Base-by-base conservation (phyloP, 768 basidiomycete species). In the Arthromyces matolae region DNA sequence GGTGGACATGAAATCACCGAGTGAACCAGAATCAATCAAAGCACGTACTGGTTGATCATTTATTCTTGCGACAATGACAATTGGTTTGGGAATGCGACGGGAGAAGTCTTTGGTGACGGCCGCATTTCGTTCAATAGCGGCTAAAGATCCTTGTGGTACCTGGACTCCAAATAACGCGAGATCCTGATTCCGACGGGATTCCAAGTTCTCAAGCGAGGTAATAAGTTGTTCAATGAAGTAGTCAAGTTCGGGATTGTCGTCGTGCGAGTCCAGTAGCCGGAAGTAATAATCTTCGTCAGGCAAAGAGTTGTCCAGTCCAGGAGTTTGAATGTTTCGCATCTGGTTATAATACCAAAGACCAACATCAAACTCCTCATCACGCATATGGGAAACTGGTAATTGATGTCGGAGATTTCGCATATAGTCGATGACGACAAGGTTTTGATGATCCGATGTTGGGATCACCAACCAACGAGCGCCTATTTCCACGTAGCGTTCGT, bases 1-100 rank as follows among this genome's bases (percentile, higher is more conserved):
- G n/a, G n/a, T n/a, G n/a, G n/a, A n/a, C n/a, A n/a, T n/a, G n/a
- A n/a, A n/a, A n/a, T n/a, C n/a, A n/a, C n/a, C n/a, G n/a, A n/a
- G n/a, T n/a, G n/a, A 0, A 64, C 68, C 0, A 73, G 62, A 58
- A 45, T 73, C 71, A 1, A 75, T 18, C 7, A 76, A 48, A 0
- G 71, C 70, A 2, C 60, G 50, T 0, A 52, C 64, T 0, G 64
- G 63, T 1, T 68, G 50, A 0, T 64, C 69, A 53, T 75, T 68
- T 1, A 75, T 50, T 1, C 53, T 28, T 0, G 65, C 59, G 0
- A 59, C 60, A 1, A 75, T 54, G 0, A 71, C 60, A 0, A 73
- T 34, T 0, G 70, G 70, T 46, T 66, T 64, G 0, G 71, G 69
- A 2, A 68, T 46, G 3, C 34, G 1, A 0, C 56, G 33, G 2